Percentiles rank a stretch among this genome's conserved stretches.
These are phyloP conservation scores for Ensete glaucum DNA, from an alignment of 176 grass and related monocot species.

Conservation along the genomic window DNA sequence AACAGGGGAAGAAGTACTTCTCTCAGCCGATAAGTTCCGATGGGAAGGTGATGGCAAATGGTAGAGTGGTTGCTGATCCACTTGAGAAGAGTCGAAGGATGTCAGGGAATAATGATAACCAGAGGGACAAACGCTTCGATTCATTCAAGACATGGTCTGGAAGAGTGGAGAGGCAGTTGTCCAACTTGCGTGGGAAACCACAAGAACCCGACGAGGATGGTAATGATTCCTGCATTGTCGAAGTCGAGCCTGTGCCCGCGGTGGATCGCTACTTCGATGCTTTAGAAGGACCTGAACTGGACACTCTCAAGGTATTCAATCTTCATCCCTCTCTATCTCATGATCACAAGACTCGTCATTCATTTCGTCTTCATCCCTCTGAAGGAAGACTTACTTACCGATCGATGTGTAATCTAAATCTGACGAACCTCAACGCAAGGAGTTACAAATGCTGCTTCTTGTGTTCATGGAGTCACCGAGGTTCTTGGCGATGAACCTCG, in stretches of 20 bases:
- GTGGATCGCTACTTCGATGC: constrained; percentile 89
- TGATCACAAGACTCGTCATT: no score
- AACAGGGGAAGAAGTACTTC: constrained; percentile 34
- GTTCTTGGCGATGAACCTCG: no score
- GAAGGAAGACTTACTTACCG: no score
- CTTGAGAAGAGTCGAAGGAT: not conserved
- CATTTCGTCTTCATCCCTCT: no score
- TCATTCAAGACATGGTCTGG: constrained; percentile 93
- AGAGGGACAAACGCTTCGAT: constrained; percentile 61
- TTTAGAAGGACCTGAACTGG: constrained; percentile 81
- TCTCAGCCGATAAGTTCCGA: constrained; percentile 33
- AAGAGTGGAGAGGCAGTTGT: constrained; percentile 71
- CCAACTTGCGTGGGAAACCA: constrained; percentile 69
- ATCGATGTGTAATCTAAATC: no score
- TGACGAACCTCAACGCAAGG: no score
- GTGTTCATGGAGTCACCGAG: no score
- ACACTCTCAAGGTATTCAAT: constrained; percentile 52
- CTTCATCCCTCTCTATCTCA: no score
- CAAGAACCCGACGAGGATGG: constrained; percentile 18
- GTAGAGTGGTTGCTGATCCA: not conserved
- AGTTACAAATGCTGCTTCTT: no score
- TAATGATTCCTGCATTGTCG: constrained; percentile 7
- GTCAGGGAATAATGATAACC: constrained; percentile 5
- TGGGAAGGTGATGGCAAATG: no score
- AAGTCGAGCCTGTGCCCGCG: constrained; percentile 50